A percentile compares a stretch with the other conserved stretches of the same genome.
Evolutionary conservation across 441 rosid species (phyloP).

Genomic region (Jatropha multifida): DNA sequence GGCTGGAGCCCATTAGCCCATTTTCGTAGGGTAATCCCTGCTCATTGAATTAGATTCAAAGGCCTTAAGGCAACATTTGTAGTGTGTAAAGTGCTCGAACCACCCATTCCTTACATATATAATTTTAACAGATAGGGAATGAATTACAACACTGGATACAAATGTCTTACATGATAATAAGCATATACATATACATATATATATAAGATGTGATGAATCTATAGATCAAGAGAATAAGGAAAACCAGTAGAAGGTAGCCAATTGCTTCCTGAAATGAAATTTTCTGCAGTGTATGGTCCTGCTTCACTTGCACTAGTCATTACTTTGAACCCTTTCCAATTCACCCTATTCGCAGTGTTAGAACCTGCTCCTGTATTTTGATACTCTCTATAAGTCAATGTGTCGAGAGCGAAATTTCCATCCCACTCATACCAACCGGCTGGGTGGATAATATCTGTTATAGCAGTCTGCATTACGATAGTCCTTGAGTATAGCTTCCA

Average conservation of each 20-base stretch:
- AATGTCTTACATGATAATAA: not conserved
- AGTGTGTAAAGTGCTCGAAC: too few relatives aligned
- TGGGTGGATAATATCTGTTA: slow-evolving; percentile 47
- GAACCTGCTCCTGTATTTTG: slow-evolving; percentile 60
- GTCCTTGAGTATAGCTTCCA: slow-evolving; percentile 79
- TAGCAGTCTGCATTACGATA: slow-evolving; percentile 51
- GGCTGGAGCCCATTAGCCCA: too few relatives aligned
- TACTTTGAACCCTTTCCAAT: slow-evolving; percentile 63
- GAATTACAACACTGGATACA: not conserved
- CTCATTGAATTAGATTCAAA: too few relatives aligned
- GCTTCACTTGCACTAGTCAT: slow-evolving; percentile 41
- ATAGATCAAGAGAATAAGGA: slow-evolving; percentile 55
- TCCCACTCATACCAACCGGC: slow-evolving; percentile 81
- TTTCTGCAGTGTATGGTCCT: slow-evolving; percentile 37
- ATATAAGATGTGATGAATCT: not conserved
- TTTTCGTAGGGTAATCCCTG: too few relatives aligned
- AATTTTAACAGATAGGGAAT: not conserved
- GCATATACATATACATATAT: too few relatives aligned
- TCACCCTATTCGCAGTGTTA: slow-evolving; percentile 44
- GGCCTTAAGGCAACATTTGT: too few relatives aligned
- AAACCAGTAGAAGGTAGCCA: slow-evolving; percentile 65
- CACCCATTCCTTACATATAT: too few relatives aligned
- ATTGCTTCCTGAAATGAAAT: slow-evolving; percentile 48
- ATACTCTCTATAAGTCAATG: slow-evolving; percentile 62
- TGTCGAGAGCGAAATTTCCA: slow-evolving; percentile 44